A percentile compares a stretch with the other conserved stretches of the same genome.
phyloP scores from a whole-genome alignment of 1,284 basidiomycete genomes.

The Cutaneotrichosporon mucoides region DNA sequence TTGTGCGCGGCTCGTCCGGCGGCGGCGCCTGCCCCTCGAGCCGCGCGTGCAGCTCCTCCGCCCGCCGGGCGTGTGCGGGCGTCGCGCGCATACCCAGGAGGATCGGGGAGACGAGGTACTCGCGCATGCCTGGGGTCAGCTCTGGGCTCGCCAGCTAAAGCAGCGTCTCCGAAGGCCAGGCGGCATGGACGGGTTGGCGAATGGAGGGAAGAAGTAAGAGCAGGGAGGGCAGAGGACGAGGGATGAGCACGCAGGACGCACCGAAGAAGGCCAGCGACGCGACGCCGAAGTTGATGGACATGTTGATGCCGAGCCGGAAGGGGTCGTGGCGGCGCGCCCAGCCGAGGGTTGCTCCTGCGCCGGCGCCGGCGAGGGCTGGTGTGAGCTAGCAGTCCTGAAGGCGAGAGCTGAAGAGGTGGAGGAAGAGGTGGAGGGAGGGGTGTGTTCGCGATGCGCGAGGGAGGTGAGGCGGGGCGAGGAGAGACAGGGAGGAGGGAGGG shows the following conservation, averaged over 20 bases:
- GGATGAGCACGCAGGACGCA: conserved; percentile 1
- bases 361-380: conserved; percentile 30
- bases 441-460: too few species aligned
- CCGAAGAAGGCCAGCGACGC: conserved; percentile 42
- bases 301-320: conserved; percentile 29
- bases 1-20: neutral
- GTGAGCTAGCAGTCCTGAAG: too few species aligned
- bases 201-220: neutral
- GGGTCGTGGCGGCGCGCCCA: conserved; percentile 32
- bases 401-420: too few species aligned
- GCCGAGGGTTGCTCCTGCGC: conserved; percentile 34
- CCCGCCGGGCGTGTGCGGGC: conserved; percentile 22
- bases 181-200: too few species aligned
- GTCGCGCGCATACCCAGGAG: conserved; percentile 26
- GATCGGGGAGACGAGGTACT: conserved; percentile 45
- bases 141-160: neutral
- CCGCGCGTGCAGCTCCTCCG: conserved; percentile 5
- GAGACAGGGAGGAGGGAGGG: too few species aligned
- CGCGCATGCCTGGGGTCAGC: conserved; percentile 24
- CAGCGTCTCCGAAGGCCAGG: neutral
- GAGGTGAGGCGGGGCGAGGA: too few species aligned
- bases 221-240: neutral
- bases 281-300: conserved; percentile 39
- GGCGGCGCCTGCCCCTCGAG: neutral
- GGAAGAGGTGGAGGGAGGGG: too few species aligned